phyloP scores from a whole-genome alignment of 1,139 yeast genomes.

The Blastobotrys apis region DNA sequence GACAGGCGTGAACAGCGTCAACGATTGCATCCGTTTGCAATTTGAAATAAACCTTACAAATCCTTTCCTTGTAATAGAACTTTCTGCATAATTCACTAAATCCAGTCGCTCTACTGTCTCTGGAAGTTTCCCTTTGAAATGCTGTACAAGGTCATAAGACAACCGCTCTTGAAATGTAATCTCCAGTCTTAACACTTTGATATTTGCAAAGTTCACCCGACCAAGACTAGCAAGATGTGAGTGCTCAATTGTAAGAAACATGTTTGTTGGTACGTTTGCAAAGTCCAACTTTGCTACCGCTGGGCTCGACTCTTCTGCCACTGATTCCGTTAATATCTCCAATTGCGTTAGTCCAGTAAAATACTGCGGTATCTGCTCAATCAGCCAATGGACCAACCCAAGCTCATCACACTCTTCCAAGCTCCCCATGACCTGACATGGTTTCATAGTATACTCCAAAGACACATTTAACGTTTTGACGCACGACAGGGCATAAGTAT shows the following conservation, averaged over 20 bases:
- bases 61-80: conserved; percentile 5
- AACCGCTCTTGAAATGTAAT: conserved; percentile 13
- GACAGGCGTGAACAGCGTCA: conserved; percentile 11
- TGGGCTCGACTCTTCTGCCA: conserved; percentile 8
- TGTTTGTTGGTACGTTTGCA: conserved; percentile 12
- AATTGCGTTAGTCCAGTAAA: conserved; percentile 12
- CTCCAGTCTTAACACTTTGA: conserved; percentile 11
- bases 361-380: conserved; percentile 12
- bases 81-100: conserved; percentile 11
- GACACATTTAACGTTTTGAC: conserved; percentile 10
- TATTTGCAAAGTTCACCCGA: conserved; percentile 5
- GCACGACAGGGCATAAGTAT: conserved; percentile 8
- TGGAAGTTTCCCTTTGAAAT: conserved; percentile 8
- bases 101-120: conserved; percentile 11
- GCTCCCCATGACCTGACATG: conserved; percentile 8
- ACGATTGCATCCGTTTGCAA: conserved; percentile 3
- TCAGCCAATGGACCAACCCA: conserved; percentile 13
- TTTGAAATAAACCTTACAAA: conserved; percentile 8
- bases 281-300: conserved; percentile 12
- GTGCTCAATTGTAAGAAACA: conserved; percentile 12
- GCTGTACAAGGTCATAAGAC: conserved; percentile 5
- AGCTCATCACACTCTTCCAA: conserved; percentile 13
- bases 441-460: conserved; percentile 7
- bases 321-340: conserved; percentile 11
- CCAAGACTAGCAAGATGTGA: conserved; percentile 7